These are phyloP conservation scores for Nicotiana otophora DNA, from an alignment of 257 asterid species.

Conservation along the genomic window DNA sequence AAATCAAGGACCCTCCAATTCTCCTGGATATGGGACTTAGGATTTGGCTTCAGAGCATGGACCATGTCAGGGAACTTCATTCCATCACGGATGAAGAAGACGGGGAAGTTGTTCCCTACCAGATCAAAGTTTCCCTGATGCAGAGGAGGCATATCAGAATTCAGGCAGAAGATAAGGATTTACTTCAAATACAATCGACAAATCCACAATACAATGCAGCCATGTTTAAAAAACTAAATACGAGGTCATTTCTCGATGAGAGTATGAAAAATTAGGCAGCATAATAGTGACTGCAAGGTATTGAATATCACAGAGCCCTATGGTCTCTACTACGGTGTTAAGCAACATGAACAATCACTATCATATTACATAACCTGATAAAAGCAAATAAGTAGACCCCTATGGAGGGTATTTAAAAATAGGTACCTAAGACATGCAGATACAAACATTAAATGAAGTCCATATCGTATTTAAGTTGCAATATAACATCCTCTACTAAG, in stretches of 20 bases:
- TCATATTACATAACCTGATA: not conserved
- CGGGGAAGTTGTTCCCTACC: slow-evolving; percentile 39
- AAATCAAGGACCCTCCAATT: slow-evolving; percentile 32
- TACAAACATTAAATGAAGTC: not conserved
- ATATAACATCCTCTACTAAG: not conserved
- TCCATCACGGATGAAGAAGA: slow-evolving; percentile 35
- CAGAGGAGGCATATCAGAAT: not conserved
- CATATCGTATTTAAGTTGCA: not conserved
- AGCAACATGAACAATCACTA: not conserved
- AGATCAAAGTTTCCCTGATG: slow-evolving; percentile 37
- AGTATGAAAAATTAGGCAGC: not conserved
- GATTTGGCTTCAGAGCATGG: slow-evolving; percentile 36
- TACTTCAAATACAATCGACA: not conserved
- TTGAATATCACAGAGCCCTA: not conserved
- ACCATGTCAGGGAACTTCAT: slow-evolving; percentile 39
- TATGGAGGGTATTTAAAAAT: not conserved
- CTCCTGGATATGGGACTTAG: slow-evolving; percentile 37
- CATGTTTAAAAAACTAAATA: not conserved
- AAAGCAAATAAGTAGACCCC: not conserved
- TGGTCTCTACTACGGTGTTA: not conserved
- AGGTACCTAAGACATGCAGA: not conserved
- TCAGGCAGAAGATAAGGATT: not conserved
- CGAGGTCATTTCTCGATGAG: not conserved
- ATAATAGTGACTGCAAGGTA: not conserved
- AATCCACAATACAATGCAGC: not conserved